A percentile compares a stretch with the other conserved stretches of the same genome.
Evolutionary conservation across 257 asterid species (phyloP).

Genomic region (Eustoma russellianum): DNA sequence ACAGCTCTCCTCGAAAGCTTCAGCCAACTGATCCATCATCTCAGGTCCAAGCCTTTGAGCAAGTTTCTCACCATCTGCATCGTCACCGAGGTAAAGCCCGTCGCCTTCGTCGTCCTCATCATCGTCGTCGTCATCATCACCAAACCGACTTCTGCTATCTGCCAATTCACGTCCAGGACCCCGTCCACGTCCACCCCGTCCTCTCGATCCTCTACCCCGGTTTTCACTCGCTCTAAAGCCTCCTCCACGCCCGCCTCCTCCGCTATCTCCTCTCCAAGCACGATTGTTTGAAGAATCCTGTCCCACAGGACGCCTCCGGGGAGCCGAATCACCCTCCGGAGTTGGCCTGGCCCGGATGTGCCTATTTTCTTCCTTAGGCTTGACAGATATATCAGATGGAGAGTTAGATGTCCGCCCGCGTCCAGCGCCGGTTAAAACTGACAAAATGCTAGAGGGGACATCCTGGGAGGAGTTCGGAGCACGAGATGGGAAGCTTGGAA

Average conservation of each 20-base stretch:
- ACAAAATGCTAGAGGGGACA: slow-evolving; percentile 19
- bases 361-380: slow-evolving; percentile 39
- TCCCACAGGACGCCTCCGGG: slow-evolving; percentile 36
- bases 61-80: slow-evolving; percentile 51
- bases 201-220: slow-evolving; percentile 8
- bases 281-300: slow-evolving; percentile 21
- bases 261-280: slow-evolving; percentile 17
- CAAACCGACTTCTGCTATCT: slow-evolving; percentile 11
- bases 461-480: slow-evolving; percentile 5
- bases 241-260: slow-evolving; percentile 20
- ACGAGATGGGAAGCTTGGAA: neutral
- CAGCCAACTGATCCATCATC: slow-evolving; percentile 38
- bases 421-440: slow-evolving; percentile 43
- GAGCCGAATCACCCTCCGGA: neutral
- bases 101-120: slow-evolving; percentile 25
- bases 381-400: slow-evolving; percentile 15
- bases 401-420: slow-evolving; percentile 49
- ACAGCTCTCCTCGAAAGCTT: slow-evolving; percentile 58
- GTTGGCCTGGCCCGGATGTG: slow-evolving; percentile 30
- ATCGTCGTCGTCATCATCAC: slow-evolving; percentile 24
- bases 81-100: slow-evolving; percentile 38
- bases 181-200: slow-evolving; percentile 21
- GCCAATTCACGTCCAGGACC: slow-evolving; percentile 7
- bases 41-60: slow-evolving; percentile 69
- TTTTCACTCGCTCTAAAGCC: slow-evolving; percentile 33